Conservation (phyloP, 1,284 basidiomycete species). For the Puccinia coronata region DNA sequence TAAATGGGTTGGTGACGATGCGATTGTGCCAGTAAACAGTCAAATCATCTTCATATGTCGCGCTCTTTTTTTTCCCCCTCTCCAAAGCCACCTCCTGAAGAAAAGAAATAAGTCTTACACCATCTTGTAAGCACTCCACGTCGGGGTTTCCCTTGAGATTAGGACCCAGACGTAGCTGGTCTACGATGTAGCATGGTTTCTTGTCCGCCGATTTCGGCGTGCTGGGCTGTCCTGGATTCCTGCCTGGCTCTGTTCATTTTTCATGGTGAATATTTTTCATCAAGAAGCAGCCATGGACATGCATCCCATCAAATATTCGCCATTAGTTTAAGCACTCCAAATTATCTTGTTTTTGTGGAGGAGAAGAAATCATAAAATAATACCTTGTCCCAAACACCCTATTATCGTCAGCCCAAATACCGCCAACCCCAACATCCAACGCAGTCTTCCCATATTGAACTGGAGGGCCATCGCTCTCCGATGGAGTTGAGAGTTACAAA, state of each 20-base stretch:
- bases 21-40: no score
- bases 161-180: neutral
- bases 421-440: neutral
- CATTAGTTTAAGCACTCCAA: neutral
- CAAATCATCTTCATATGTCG: no score
- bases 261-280: no score
- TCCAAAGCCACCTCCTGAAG: no score
- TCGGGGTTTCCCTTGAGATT: neutral
- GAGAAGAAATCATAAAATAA: neutral
- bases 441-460: neutral
- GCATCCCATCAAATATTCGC: no score
- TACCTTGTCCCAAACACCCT: conserved; percentile 8
- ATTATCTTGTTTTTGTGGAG: no score
- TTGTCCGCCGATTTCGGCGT: neutral
- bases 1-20: no score
- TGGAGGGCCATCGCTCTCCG: neutral
- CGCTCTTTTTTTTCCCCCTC: no score
- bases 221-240: neutral
- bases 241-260: conserved; percentile 3
- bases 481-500: no score
- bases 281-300: no score
- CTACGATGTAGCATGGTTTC: conserved; percentile 15
- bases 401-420: neutral
- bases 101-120: conserved; percentile 3
- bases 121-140: conserved; percentile 13